These are phyloP conservation scores for Datisca glomerata DNA, from an alignment of 306 rosid genomes.

Conservation along the genomic window DNA sequence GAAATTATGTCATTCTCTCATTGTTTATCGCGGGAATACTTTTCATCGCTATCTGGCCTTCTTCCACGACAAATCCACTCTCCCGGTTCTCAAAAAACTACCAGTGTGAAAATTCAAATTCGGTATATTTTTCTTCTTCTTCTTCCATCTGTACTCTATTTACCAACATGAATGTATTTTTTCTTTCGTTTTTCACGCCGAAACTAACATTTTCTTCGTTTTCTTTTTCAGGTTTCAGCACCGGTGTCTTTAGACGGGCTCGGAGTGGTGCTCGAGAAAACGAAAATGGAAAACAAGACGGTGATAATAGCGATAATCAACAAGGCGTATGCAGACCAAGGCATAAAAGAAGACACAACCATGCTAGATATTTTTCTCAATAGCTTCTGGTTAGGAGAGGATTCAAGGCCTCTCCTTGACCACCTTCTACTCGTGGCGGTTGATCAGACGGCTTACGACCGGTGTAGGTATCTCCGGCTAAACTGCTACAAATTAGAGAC, in stretches of 20 bases:
- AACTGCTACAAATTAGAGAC: constrained; percentile 49
- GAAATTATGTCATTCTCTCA: constrained; percentile 12
- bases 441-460: constrained; percentile 53
- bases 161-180: background rate
- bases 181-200: background rate
- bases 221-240: background rate
- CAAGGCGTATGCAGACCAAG: constrained; percentile 57
- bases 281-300: constrained; percentile 51
- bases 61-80: constrained; percentile 17
- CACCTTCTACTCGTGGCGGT: constrained; percentile 53
- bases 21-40: constrained; percentile 25
- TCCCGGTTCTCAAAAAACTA: background rate
- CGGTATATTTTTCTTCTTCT: constrained; percentile 7
- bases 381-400: constrained; percentile 69
- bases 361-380: constrained; percentile 66
- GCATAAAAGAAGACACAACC: constrained; percentile 18
- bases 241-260: constrained; percentile 23
- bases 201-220: background rate
- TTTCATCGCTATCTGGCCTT: constrained; percentile 22
- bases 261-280: constrained; percentile 28
- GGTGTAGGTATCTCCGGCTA: constrained; percentile 35
- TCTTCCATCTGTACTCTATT: background rate
- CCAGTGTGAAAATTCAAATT: constrained; percentile 5
- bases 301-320: constrained; percentile 50
- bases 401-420: constrained; percentile 29